phyloP scores from a whole-genome alignment of 2,329 filamentous ascomycete genomes.

The Cordyceps farinosa region DNA sequence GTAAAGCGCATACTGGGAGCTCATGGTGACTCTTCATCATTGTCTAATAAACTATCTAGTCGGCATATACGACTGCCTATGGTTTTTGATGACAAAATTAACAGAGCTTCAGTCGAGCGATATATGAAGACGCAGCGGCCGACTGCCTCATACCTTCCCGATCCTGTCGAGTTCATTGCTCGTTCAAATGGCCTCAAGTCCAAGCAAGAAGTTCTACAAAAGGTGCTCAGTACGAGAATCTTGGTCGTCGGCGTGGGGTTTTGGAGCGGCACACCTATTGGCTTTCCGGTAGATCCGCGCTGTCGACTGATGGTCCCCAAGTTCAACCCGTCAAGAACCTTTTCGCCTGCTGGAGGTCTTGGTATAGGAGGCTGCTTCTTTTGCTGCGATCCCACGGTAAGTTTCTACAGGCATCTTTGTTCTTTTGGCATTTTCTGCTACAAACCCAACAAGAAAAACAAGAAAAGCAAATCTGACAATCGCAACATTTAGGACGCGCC shows the following conservation, averaged over 20 bases:
- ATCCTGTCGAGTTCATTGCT: conserved; percentile 51
- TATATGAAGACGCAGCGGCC: conserved; percentile 59
- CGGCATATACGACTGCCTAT: conserved; percentile 26
- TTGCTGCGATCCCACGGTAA: conserved; percentile 29
- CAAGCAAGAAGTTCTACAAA: conserved; percentile 31
- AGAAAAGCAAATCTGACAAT: background rate
- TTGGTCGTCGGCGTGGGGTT: conserved; percentile 30
- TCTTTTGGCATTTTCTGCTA: background rate
- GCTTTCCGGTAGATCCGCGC: conserved; percentile 9
- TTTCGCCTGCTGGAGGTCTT: conserved; percentile 32
- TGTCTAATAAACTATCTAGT: conserved; percentile 12
- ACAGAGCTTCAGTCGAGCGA: conserved; percentile 41
- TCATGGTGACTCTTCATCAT: conserved; percentile 39
- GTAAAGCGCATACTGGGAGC: conserved; percentile 27
- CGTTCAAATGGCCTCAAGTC: conserved; percentile 35
- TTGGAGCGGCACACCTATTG: conserved; percentile 35
- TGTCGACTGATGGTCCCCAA: conserved; percentile 25
- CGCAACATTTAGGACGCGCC: conserved; percentile 26
- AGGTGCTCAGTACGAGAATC: conserved; percentile 31
- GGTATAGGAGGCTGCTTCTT: conserved; percentile 32
- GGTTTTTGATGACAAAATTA: conserved; percentile 25
- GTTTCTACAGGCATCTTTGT: background rate
- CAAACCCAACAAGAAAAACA: background rate
- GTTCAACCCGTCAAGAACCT: conserved; percentile 30
- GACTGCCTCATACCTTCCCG: conserved; percentile 56